Conservation (phyloP, 2,329 filamentous ascomycete genomes). For the Thermoascus crustaceus region DNA sequence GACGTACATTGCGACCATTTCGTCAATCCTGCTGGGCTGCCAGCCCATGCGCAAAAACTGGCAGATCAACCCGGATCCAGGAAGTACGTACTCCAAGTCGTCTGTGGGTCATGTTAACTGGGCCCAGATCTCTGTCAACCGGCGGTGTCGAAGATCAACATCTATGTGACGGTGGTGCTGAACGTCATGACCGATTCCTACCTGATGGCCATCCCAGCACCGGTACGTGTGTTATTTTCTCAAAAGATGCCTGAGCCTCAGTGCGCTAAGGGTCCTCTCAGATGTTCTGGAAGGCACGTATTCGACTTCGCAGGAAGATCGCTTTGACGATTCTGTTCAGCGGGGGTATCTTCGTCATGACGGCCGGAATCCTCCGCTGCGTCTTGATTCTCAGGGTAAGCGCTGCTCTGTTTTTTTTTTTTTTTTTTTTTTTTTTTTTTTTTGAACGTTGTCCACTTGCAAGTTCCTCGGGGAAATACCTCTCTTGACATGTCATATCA, state of each 20-base stretch:
- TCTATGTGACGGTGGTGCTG: conserved; percentile 45
- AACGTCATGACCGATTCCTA: conserved; percentile 53
- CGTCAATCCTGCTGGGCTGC: conserved; percentile 47
- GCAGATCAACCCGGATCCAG: conserved; percentile 53
- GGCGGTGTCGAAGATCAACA: conserved; percentile 43
- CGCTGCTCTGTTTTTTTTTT: not conserved
- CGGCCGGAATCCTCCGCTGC: conserved; percentile 47
- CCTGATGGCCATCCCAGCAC: conserved; percentile 47
- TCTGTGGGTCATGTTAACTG: conserved; percentile 6
- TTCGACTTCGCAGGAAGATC: conserved; percentile 45
- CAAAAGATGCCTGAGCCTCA: conserved; percentile 21
- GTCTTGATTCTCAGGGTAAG: conserved; percentile 41
- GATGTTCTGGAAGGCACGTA: conserved; percentile 47
- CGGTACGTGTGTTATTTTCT: not conserved
- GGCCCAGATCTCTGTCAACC: conserved; percentile 39
- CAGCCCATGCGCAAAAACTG: conserved; percentile 47
- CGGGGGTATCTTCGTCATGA: conserved; percentile 49
- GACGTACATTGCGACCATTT: conserved; percentile 44
- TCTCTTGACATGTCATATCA: too few relatives aligned
- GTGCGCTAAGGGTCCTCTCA: too few relatives aligned
- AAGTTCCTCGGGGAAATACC: too few relatives aligned
- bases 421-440: not conserved
- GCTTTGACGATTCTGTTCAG: conserved; percentile 48
- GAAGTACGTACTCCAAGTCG: conserved; percentile 34
- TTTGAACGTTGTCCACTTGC: not conserved